Evolutionary conservation across 2,329 filamentous ascomycete genomes (phyloP).

Genomic region (Apiospora kogelbergensis): DNA sequence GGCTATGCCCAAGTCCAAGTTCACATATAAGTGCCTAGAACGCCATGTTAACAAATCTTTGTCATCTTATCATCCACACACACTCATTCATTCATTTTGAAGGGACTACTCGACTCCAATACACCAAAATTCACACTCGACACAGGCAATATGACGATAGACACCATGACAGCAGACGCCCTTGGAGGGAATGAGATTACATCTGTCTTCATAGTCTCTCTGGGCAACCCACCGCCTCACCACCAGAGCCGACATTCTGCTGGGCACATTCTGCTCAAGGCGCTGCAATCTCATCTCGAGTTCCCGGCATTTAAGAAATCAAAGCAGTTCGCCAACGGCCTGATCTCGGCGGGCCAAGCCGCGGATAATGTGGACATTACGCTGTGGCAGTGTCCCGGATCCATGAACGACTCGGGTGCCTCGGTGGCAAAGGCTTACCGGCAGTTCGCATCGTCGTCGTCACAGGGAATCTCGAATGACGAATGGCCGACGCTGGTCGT

Average conservation of each 20-base stretch:
- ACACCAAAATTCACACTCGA: neutral
- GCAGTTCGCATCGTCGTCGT: neutral
- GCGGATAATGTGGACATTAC: constrained; percentile 4
- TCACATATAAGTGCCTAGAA: neutral
- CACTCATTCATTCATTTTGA: neutral
- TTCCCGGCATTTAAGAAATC: constrained; percentile 7
- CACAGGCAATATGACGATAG: neutral
- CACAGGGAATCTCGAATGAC: neutral
- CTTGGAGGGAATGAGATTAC: neutral
- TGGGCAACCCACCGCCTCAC: constrained; percentile 14
- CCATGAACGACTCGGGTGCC: constrained; percentile 12
- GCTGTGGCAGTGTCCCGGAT: constrained; percentile 12
- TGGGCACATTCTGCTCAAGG: constrained; percentile 13
- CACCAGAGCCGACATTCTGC: constrained; percentile 11
- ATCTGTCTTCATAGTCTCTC: constrained; percentile 11
- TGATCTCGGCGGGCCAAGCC: constrained; percentile 6
- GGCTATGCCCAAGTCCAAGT: neutral
- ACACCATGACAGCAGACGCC: neutral
- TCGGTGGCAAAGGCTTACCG: constrained; percentile 12
- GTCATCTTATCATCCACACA: too few relatives aligned
- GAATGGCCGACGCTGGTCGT: constrained; percentile 12
- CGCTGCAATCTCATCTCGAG: constrained; percentile 12
- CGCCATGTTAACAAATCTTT: too few relatives aligned
- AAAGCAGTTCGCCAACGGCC: constrained; percentile 8
- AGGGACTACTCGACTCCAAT: neutral